Base-by-base conservation (phyloP, 2,329 filamentous ascomycete species). In the Fusarium zealandicum region DNA sequence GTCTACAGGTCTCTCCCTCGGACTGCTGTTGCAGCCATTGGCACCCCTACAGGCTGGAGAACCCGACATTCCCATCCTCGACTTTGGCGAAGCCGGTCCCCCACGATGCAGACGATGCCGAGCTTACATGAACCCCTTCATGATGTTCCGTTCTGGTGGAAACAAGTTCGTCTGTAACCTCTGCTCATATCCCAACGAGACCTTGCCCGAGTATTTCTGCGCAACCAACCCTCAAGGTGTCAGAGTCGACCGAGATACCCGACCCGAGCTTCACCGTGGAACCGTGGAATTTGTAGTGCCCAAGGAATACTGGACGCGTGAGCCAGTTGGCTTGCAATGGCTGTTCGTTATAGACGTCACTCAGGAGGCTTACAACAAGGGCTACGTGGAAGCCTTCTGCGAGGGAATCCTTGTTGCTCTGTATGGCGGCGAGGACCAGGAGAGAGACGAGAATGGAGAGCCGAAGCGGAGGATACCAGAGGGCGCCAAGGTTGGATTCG, bases 91-190 rank as follows among this genome's bases (percentile, higher is more conserved):
- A 35, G 78, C 79, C 32, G 95, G 95, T 0, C 95, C 95, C 33
- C 95, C 95, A 17, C 85, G 95, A 72, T 99, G 95, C 75, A 86
- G 91, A 67, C 84, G 95, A 76, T 99, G 95, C 78, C 85, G 95
- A 70, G 90, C 93, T 12, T 99, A 99, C 76, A 96, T 99, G 77
- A 99, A 99, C 70, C 95, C 95, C 2, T 99, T 99, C 72, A 98
- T 99, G 95, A 90, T 93, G 70, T 99, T 99, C 81, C 85, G 90
- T 54, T 89, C 90, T 13, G 93, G 93, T 31, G 95, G 95, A 51
- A 96, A 93, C 77, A 96, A 96, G 72, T 96, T 96, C 72, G 92
- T 96, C 45, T 99, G 95, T 79, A 99, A 99, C 71, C 90, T 99
- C 76, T 99, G 95, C 78, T 95, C 90, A 17, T 96, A 98, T 72